phyloP scores from a whole-genome alignment of 2,329 filamentous ascomycete genomes.

The Fusarium metavorans region DNA sequence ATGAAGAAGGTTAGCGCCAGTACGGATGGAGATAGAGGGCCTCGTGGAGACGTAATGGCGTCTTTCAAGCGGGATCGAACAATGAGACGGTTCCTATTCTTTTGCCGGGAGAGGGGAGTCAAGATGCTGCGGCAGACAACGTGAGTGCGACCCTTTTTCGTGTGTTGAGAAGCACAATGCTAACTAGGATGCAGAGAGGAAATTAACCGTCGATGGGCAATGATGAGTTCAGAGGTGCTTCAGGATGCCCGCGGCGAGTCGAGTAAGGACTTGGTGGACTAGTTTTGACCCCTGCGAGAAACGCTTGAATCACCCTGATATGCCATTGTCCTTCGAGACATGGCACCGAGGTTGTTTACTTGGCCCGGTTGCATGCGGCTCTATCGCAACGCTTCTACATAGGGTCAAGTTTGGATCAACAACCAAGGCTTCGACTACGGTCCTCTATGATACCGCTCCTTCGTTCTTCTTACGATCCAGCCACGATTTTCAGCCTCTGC shows the following conservation, averaged over 20 bases:
- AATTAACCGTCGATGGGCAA: constrained; percentile 52
- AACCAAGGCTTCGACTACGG: neutral
- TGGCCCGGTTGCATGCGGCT: neutral
- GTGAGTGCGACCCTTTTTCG: constrained; percentile 51
- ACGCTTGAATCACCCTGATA: neutral
- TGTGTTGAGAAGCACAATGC: neutral
- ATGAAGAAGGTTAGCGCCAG: constrained; percentile 48
- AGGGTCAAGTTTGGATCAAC: neutral
- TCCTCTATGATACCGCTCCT: neutral
- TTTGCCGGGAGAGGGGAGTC: constrained; percentile 59
- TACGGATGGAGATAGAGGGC: constrained; percentile 48
- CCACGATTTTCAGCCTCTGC: neutral
- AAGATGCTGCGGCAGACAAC: constrained; percentile 52
- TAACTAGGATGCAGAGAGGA: constrained; percentile 48
- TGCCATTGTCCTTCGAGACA: neutral
- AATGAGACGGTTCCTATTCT: constrained; percentile 63
- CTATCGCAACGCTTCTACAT: neutral
- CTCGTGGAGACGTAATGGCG: constrained; percentile 61
- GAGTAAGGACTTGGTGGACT: constrained; percentile 41
- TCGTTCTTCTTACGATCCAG: neutral
- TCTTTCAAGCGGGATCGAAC: constrained; percentile 66
- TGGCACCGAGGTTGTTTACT: neutral
- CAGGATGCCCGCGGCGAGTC: constrained; percentile 44
- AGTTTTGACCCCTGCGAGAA: constrained; percentile 21
- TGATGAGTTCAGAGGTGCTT: constrained; percentile 50